Evolutionary conservation across 148 eudicot species (phyloP), one percentile per base, ranked within the genome.

Genomic region (Chenopodium album): DNA sequence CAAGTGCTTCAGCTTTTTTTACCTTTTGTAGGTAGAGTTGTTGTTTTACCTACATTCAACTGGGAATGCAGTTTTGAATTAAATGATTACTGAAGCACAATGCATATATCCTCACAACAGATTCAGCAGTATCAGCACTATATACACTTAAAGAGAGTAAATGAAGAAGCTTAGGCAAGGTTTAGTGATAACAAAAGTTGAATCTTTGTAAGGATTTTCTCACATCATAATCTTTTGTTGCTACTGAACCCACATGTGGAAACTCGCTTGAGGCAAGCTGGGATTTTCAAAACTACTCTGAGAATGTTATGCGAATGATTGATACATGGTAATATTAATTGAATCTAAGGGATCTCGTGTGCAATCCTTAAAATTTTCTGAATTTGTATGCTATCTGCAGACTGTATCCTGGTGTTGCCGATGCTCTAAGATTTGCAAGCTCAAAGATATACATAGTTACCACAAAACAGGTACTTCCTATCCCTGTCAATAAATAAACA

Each of bases 381-480:
- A 59, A 32, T 50, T 34, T 56, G n/a, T 66, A 26, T 65, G 78
- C 67, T 78, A 9, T 56, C 74, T 85, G 80, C 92, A 94, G 98
- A 90, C 88, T 96, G 79, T 96, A 96, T 87, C 99, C 98, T 31
- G 98, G 99, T 54, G 94, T 94, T 80, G 79, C 98, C 22, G 99
- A 96, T 90, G 99, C 99, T 78, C 88, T 94, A 74, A 92, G 81
- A 80, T 94, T 96, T 81, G 91, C 98, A 68, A 94, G 97, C 89
- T 92, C 99, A 73, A 90, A 86, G 85, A 79, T 96, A 82, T 96
- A 91, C 82, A 92, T 96, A 68, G 98, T 96, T 83, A 96, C 99
- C 76, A 94, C 99, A 52, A 96, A 96, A 85, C 98, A 96, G 92
- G 99, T 96, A 79, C 16, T 41, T 74, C 37, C 28, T 71, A 20